Base-by-base conservation (phyloP, 768 basidiomycete genomes). In the Trametes coccinea region DNA sequence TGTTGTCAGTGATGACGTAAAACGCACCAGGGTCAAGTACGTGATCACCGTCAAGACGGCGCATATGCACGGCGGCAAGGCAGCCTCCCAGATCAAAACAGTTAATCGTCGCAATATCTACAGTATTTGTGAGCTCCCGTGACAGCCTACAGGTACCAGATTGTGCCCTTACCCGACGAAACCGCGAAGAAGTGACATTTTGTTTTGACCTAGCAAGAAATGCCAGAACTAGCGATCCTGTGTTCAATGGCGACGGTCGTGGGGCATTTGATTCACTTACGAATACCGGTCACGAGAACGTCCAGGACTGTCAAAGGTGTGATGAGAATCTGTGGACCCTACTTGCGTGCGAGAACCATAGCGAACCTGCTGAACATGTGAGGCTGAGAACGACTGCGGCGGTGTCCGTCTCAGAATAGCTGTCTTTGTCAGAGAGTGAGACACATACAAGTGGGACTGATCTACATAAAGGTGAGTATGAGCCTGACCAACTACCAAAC, bases 51-150 rank as follows among this genome's bases (percentile, higher is more conserved):
- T 62, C 9, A 66, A 50, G 6, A 72, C 62, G 5, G 71, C 71
- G 41, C 71, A 72, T 5, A 64, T 34, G 41, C 67, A 71, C 5
- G 71, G 71, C 2, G 67, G 70, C 14, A 72, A 14, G 1, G 71
- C 71, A 0, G 71, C 68, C 49, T 72, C 71, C 71, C 71, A 72
- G 2, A 69, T 66, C 22, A 72, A 54, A 1, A 58, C 43, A 0
- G 69, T 67, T 2, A 72, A 60, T 0, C 64, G 65, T 10, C 51
- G 59, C 30, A 70, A 39, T 0, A 70, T 64, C 69, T 70, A 29
- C 17, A n/a, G 31, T 14, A 27, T 13, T 49, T 3, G 10, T 30
- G 5, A 49, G 13, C 13, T 31, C 11, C 17, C 3, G 48, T 29
- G 9, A 22, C 1, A n/a, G 10, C 11, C 1, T 5, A 11, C 3